Base-by-base conservation (phyloP, 176 grass and related monocot species). In the Poa annua region DNA sequence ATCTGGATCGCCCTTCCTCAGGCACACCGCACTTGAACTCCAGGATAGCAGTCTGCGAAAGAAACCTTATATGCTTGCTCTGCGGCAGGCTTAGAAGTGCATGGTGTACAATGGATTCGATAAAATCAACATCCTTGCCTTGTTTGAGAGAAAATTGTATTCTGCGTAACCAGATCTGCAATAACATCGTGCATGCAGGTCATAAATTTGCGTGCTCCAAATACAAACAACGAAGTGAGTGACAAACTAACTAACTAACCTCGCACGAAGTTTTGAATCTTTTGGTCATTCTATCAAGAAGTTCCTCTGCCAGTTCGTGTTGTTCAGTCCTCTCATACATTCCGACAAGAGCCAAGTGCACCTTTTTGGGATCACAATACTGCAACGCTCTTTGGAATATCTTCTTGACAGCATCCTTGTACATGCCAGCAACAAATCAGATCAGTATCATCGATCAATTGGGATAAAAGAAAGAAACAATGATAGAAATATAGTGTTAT, bases 191-290 rank as follows among this genome's bases (percentile, higher is more conserved):
- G 71, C 63, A 45, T 29, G 71, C 63, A 51, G 25, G 48, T 84
- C 53, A 77, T 11, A 47, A 47, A 47, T 47, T 47, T 47, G 44
- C 44, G 9, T 71, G 26, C 50, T 81, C 45, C 21, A 86, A 17
- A 71, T 59, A 55, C 14, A 49, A 34, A 51, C 45, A 67, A 26
- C 25, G 79, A 48, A 81, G 34, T 10, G 41, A 42, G 41, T 51
- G 55, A 39, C 4, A 50, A 56, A 93, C 86, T 70, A 79, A 98
- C 86, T 70, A 79, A 98, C 95, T 42, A 42, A 42, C 41, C 88
- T 98, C 95, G 91, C 91, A 92, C 13, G 89, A 95, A 55, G 87
- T 77, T 86, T 92, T 98, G 88, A 98, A 93, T 85, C 88, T 92
- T 76, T 95, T 98, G 55, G 88, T 92, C 92, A 98, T 98, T 90